Conservation (phyloP, 805 yeast genomes). For the Kodamaea kaohsiungensis region DNA sequence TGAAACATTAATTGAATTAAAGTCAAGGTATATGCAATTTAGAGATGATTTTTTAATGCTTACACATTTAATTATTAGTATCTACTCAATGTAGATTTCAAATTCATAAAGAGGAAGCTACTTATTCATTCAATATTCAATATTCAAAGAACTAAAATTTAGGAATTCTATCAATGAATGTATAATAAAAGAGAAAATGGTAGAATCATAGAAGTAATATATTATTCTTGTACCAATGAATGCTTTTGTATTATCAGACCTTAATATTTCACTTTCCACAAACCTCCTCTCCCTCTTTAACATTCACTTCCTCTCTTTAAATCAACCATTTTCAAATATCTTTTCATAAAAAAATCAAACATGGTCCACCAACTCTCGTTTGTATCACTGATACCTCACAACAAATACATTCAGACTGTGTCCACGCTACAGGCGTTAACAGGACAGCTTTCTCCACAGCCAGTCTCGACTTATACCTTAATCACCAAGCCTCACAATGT, state of each 20-base stretch:
- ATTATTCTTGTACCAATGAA: neutral
- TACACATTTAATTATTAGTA: no score
- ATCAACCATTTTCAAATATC: neutral
- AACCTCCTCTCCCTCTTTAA: no score
- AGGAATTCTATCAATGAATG: neutral
- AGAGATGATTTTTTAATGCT: neutral
- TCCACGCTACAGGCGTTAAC: constrained; percentile 54
- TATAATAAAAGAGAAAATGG: neutral
- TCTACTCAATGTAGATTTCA: neutral
- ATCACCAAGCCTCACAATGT: constrained; percentile 51
- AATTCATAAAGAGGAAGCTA: neutral
- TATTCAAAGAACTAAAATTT: no score
- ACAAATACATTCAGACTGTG: constrained; percentile 42
- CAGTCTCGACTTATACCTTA: constrained; percentile 49
- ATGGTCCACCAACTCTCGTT: constrained; percentile 60
- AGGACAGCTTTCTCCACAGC: constrained; percentile 47
- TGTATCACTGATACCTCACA: constrained; percentile 45
- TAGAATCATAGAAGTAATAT: neutral
- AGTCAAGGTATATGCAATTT: neutral
- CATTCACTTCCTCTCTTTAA: no score
- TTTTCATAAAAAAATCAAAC: neutral
- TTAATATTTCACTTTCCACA: neutral
- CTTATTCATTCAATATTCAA: neutral
- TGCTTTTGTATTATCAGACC: neutral
- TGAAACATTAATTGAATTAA: neutral